These are phyloP conservation scores for Limtongozyma cylindracea DNA, from an alignment of 805 yeast species.

Conservation along the genomic window DNA sequence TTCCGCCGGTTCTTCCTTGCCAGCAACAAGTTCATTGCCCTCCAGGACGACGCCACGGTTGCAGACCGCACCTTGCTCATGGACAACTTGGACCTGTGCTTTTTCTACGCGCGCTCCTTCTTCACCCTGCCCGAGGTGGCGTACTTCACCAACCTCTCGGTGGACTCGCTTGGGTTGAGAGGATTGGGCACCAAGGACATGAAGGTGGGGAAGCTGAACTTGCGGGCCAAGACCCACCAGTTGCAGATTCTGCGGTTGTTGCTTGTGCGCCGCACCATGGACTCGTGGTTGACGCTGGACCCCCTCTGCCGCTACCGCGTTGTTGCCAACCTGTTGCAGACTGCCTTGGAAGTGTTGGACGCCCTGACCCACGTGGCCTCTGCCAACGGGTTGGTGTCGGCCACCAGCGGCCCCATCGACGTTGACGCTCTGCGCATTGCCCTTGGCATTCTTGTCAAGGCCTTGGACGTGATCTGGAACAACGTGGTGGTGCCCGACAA, in stretches of 20 bases:
- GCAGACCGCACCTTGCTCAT: slow-evolving; percentile 40
- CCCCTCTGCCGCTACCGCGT: no score
- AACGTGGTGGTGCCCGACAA: no score
- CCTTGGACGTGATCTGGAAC: no score
- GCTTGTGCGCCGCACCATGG: slow-evolving; percentile 26
- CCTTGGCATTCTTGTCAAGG: slow-evolving; percentile 27
- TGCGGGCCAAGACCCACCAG: no score
- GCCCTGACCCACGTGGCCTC: no score
- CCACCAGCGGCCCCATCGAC: slow-evolving; percentile 21
- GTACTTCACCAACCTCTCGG: slow-evolving; percentile 12
- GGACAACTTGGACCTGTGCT: slow-evolving; percentile 31
- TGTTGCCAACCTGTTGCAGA: slow-evolving; percentile 19
- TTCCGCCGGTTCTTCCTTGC: no score
- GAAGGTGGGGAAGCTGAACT: slow-evolving; percentile 2
- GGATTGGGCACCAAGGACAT: slow-evolving; percentile 22
- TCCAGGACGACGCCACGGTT: slow-evolving; percentile 18
- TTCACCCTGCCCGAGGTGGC: no score
- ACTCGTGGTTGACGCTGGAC: slow-evolving; percentile 9
- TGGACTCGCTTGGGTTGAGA: slow-evolving; percentile 26
- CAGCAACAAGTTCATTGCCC: slow-evolving; percentile 17
- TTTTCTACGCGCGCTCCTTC: no score
- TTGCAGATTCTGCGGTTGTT: no score
- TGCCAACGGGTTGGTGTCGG: no score
- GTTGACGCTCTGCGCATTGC: slow-evolving; percentile 41
- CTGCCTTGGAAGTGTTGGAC: slow-evolving; percentile 36